Evolutionary conservation across 176 grass and related monocot species (phyloP).

Genomic region (Phyllostachys edulis): DNA sequence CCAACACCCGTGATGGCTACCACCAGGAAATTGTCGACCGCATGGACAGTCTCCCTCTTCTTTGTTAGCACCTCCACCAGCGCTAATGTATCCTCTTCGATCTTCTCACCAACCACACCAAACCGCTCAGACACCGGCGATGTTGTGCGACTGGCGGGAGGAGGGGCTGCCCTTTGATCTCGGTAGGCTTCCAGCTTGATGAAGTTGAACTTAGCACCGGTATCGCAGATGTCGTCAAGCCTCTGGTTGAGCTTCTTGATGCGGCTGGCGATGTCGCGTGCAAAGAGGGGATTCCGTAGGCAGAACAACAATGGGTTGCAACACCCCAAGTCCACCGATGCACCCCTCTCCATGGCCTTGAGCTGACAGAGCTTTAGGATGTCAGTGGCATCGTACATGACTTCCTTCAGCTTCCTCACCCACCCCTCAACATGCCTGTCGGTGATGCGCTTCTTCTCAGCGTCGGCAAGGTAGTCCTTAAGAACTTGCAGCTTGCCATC

Average conservation of each 20-base stretch:
- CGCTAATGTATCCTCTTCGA: slow-evolving; percentile 1
- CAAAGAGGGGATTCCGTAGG: background rate
- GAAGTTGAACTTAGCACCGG: background rate
- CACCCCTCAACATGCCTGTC: background rate
- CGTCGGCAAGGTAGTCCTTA: background rate
- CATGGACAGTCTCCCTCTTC: no score
- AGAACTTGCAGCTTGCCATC: background rate
- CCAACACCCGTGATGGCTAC: background rate
- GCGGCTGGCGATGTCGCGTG: background rate
- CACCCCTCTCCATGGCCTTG: background rate
- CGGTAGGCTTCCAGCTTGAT: background rate
- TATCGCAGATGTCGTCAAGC: slow-evolving; percentile 1
- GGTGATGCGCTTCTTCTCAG: background rate
- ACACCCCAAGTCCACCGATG: background rate
- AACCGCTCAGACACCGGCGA: background rate
- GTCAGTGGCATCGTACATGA: slow-evolving; percentile 45
- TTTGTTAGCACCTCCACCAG: slow-evolving; percentile 19
- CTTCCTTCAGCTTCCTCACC: slow-evolving; percentile 19
- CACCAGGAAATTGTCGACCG: no score
- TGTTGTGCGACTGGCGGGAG: no score
- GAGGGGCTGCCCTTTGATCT: no score
- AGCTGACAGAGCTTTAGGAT: slow-evolving; percentile 30
- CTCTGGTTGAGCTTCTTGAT: slow-evolving; percentile 24
- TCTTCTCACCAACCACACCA: background rate
- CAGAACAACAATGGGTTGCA: background rate